These are phyloP conservation scores for Aureobasidium namibiae DNA, from an alignment of 2,329 filamentous ascomycete genomes.

Conservation along the genomic window DNA sequence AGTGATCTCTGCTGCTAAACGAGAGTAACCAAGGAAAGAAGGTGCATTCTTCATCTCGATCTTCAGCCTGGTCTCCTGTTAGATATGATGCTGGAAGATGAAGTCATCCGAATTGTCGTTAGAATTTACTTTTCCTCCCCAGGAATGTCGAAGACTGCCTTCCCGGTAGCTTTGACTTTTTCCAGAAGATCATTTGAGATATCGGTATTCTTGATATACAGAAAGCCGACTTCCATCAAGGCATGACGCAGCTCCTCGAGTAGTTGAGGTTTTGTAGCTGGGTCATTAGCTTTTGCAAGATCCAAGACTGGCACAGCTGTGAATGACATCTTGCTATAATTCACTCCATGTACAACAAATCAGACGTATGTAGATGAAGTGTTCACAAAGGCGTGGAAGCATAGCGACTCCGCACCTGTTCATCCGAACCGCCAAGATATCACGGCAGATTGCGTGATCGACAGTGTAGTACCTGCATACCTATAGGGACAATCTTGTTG, in stretches of 20 bases:
- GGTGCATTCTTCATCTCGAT: conserved; percentile 45
- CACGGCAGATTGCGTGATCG: conserved; percentile 3
- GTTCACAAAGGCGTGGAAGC: not conserved
- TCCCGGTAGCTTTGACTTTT: conserved; percentile 59
- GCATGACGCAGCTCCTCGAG: conserved; percentile 63
- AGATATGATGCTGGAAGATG: not conserved
- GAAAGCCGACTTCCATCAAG: conserved; percentile 77
- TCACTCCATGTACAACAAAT: not conserved
- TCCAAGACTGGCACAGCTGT: conserved; percentile 70
- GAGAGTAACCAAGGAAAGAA: conserved; percentile 38
- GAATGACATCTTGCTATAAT: conserved; percentile 39
- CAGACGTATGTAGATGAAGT: not conserved
- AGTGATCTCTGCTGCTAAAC: conserved; percentile 55
- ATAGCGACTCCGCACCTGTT: not conserved
- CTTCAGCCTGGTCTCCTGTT: conserved; percentile 26
- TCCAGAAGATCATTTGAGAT: conserved; percentile 58
- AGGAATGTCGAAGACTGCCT: conserved; percentile 69
- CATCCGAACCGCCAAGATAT: not conserved
- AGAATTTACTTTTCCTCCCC: conserved; percentile 57
- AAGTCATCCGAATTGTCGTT: no score
- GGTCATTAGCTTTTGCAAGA: conserved; percentile 56
- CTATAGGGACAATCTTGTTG: no score
- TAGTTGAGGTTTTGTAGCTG: conserved; percentile 62
- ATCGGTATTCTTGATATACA: conserved; percentile 75
- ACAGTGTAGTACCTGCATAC: not conserved